A percentile compares a stretch with the other conserved stretches of the same genome.
Conservation (phyloP, 1,139 yeast genomes). For the Hanseniaspora sp. region DNA sequence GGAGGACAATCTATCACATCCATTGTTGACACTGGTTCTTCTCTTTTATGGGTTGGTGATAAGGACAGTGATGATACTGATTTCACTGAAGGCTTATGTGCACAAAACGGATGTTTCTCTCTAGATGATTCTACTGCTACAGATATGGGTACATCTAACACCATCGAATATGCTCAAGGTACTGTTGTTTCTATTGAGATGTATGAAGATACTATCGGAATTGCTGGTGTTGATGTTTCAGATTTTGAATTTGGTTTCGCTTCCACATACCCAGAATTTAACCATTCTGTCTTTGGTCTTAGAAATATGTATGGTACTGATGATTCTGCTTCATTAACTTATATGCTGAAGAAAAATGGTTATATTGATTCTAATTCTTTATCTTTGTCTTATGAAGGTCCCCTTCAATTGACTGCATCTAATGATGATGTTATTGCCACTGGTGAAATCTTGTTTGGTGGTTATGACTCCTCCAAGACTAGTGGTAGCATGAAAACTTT, state of each 20-base stretch:
- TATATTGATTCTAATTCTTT: constrained; percentile 6
- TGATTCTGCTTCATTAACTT: background rate
- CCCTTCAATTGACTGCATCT: constrained; percentile 2
- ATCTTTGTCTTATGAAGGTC: constrained; percentile 13
- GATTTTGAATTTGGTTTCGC: constrained; percentile 14
- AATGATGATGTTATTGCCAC: constrained; percentile 3
- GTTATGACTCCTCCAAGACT: constrained; percentile 4
- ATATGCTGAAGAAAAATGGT: constrained; percentile 1
- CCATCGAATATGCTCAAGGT: constrained; percentile 13
- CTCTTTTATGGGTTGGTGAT: constrained; percentile 53
- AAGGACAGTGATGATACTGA: constrained; percentile 17
- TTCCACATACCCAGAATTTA: constrained; percentile 5
- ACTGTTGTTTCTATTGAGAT: constrained; percentile 2
- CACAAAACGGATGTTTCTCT: background rate
- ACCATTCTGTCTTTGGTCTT: constrained; percentile 14
- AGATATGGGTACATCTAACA: background rate
- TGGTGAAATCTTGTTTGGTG: constrained; percentile 15
- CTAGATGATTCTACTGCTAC: background rate
- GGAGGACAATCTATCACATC: constrained; percentile 12
- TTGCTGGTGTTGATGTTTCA: constrained; percentile 14
- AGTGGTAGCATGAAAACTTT: constrained; percentile 1
- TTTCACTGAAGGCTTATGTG: constrained; percentile 3
- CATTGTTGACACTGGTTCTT: constrained; percentile 55
- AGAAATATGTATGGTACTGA: constrained; percentile 12
- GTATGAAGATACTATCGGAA: background rate